Evolutionary conservation across 2,329 filamentous ascomycete species (phyloP), one percentile per base, ranked within the genome.

Genomic region (Venturia aucupariae): DNA sequence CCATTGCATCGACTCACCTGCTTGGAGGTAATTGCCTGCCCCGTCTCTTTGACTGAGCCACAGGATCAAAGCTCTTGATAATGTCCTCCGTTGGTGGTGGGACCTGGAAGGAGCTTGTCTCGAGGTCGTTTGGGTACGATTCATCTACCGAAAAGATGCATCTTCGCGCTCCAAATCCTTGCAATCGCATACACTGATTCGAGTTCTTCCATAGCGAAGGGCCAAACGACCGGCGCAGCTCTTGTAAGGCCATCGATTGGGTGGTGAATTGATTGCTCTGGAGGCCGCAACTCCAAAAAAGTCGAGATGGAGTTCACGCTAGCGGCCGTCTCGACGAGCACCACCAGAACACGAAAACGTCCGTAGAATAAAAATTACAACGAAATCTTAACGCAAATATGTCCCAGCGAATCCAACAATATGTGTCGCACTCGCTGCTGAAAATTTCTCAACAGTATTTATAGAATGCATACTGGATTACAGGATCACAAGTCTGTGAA

Each of bases 51-150:
- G 80, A 77, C 63, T 75, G 75, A 59, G 75, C 79, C 55, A 82
- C 68, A 11, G 81, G 81, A 69, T 84, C 79, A 67, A 76, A 85
- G 60, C 67, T 68, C 68, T 81, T 76, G 61, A 77, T 72, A 11
- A 75, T 68, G n/a, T 77, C 74, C 60, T 75, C 73, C 38, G 76
- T 75, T 32, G 75, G 70, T 44, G 72, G 72, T 64, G 75, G 68
- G 38, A 72, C 69, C 30, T 74, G 71, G 62, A 82, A 72, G 51
- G 81, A 82, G 62, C 78, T 80, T 17, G 73, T 72, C 22, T 84
- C 81, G 30, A 84, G 73, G 8, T 82, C 79, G 10, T 75, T 67
- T 42, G 75, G 67, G 64, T 74, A 69, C 35, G 63, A 32, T 39
- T 22, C 63, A 44, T 39, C 63, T 42, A 54, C 41, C 11, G 63